phyloP scores from a whole-genome alignment of 331 rosid species.

The Saraca asoca region DNA sequence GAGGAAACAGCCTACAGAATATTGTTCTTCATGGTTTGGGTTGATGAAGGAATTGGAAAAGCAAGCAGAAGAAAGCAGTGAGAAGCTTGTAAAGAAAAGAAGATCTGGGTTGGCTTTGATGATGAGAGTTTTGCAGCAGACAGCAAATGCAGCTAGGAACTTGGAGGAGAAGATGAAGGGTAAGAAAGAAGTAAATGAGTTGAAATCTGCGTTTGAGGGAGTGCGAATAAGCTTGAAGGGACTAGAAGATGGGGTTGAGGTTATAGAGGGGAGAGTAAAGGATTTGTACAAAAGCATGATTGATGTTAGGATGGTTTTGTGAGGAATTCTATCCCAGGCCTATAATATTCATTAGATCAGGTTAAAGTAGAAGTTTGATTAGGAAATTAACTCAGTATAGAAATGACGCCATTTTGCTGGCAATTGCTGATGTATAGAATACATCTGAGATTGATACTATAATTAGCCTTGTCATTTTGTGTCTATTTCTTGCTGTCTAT shows the following conservation, averaged over 20 bases:
- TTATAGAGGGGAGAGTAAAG: slow-evolving; percentile 47
- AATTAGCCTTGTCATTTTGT: no score
- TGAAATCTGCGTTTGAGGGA: slow-evolving; percentile 38
- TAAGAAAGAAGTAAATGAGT: slow-evolving; percentile 26
- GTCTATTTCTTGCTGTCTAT: no score
- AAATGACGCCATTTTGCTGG: slow-evolving; percentile 16
- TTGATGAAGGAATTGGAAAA: slow-evolving; percentile 32
- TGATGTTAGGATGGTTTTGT: slow-evolving; percentile 50
- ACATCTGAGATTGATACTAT: neutral
- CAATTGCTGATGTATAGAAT: slow-evolving; percentile 26
- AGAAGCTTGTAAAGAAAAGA: slow-evolving; percentile 16
- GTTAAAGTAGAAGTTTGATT: slow-evolving; percentile 12
- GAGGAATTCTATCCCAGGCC: slow-evolving; percentile 49
- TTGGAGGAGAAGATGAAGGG: slow-evolving; percentile 40
- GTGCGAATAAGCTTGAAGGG: slow-evolving; percentile 34
- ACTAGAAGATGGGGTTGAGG: slow-evolving; percentile 43
- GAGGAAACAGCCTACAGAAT: slow-evolving; percentile 6
- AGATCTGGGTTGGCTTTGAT: slow-evolving; percentile 23
- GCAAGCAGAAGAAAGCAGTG: slow-evolving; percentile 25
- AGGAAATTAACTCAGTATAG: neutral
- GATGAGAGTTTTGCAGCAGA: slow-evolving; percentile 28
- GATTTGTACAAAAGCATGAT: slow-evolving; percentile 48
- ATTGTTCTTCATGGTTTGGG: slow-evolving; percentile 44
- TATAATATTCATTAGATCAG: slow-evolving; percentile 7
- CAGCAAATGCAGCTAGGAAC: slow-evolving; percentile 37